phyloP scores from a whole-genome alignment of 129 eudicot genomes.

The Deinandra increscens region DNA sequence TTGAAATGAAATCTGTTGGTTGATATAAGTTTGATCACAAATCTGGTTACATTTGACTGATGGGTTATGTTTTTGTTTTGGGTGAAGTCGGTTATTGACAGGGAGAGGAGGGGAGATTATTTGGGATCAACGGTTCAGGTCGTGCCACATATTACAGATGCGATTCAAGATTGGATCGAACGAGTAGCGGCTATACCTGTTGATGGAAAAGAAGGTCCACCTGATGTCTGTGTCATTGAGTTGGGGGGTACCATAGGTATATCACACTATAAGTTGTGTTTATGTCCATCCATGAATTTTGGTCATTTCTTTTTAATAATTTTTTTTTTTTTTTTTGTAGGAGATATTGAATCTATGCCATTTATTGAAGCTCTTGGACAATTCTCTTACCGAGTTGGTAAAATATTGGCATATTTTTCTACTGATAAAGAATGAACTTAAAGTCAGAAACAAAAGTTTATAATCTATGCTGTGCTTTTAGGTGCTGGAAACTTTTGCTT shows the following conservation, averaged over 20 bases:
- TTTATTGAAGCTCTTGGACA: slow-evolving; percentile 94
- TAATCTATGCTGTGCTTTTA: slow-evolving; percentile 21
- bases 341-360: slow-evolving; percentile 98
- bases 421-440: not conserved
- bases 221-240: slow-evolving; percentile 99
- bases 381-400: slow-evolving; percentile 94
- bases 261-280: not conserved
- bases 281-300: slow-evolving; percentile 1
- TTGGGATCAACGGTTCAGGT: slow-evolving; percentile 93
- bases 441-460: not conserved
- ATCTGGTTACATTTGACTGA: slow-evolving; percentile 3
- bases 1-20: slow-evolving; percentile 6
- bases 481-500: slow-evolving; percentile 93
- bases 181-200: slow-evolving; percentile 85
- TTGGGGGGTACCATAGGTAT: slow-evolving; percentile 97
- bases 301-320: slow-evolving; percentile 1
- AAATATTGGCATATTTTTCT: slow-evolving; percentile 15
- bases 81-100: slow-evolving; percentile 71
- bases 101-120: slow-evolving; percentile 95
- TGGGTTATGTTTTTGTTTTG: slow-evolving; percentile 25
- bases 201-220: slow-evolving; percentile 90
- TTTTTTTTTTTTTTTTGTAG: slow-evolving; percentile 40
- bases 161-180: slow-evolving; percentile 97
- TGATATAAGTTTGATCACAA: not conserved
- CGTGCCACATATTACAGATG: slow-evolving; percentile 96